A percentile compares a stretch with the other conserved stretches of the same genome.
Conservation (phyloP, 352 stramenopile genomes). For the Globisporangium sylvaticum region DNA sequence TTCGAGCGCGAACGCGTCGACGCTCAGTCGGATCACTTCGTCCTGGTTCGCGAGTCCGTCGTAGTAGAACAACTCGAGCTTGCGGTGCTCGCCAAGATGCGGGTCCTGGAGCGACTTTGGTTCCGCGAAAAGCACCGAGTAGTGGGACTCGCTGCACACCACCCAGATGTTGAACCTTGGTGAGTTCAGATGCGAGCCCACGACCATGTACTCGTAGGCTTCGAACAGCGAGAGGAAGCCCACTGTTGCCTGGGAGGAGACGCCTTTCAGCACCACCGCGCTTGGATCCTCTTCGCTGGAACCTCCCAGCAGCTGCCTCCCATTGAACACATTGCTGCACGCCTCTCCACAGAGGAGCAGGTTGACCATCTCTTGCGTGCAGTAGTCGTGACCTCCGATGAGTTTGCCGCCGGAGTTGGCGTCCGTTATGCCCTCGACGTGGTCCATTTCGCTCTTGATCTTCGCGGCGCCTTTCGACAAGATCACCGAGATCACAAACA, state of each 20-base stretch:
- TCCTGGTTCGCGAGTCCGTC: constrained; percentile 88
- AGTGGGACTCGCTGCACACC: constrained; percentile 91
- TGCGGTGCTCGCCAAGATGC: constrained; percentile 22
- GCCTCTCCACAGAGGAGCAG: constrained; percentile 91
- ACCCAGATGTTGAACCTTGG: constrained; percentile 85
- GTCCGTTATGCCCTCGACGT: constrained; percentile 38
- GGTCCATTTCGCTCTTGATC: constrained; percentile 86
- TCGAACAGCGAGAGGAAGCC: constrained; percentile 92
- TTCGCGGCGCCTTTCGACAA: constrained; percentile 52
- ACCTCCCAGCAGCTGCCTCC: constrained; percentile 74
- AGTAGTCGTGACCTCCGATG: constrained; percentile 87
- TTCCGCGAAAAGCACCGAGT: constrained; percentile 84
- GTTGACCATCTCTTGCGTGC: constrained; percentile 95
- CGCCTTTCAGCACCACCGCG: constrained; percentile 65
- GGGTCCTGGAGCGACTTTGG: constrained; percentile 21
- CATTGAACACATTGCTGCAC: constrained; percentile 94
- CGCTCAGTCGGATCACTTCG: constrained; percentile 70
- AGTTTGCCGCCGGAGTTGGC: constrained; percentile 39
- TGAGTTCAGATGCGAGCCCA: constrained; percentile 77
- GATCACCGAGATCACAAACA: constrained; percentile 67
- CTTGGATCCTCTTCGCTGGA: constrained; percentile 53
- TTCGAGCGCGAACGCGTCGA: constrained; percentile 30
- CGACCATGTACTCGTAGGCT: constrained; percentile 86
- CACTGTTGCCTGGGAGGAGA: constrained; percentile 44
- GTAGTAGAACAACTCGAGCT: constrained; percentile 86